Evolutionary conservation across 768 basidiomycete genomes (phyloP), one percentile per base, ranked within the genome.

Genomic region (Galerina sulciceps): DNA sequence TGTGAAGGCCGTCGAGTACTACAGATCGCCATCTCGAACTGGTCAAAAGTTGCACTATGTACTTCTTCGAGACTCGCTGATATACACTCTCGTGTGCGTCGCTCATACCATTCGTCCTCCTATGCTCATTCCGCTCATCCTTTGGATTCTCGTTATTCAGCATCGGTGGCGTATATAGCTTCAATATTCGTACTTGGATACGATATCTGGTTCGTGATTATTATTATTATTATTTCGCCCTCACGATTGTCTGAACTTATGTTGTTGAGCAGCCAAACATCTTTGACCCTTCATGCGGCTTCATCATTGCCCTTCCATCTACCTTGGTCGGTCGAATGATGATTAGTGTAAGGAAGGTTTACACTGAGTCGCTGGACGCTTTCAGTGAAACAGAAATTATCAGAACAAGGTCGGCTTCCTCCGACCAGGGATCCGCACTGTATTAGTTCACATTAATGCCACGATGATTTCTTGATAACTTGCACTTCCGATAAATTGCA

Each of bases 291-390:
- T 35, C 58, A 40, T 62, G 63, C 6, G 63, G 53, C 6, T 41
- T 62, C 17, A 59, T 60, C 1, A 48, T 67, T 15, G 63, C 63
- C 11, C n/a, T 63, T 34, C 66, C 66, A 2, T 63, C 50, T 38
- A 55, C 61, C 1, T 56, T 65, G 56, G 54, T 59, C 14, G 35
- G 59, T 46, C 55, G 61, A 15, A 47, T 65, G 57, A 61, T 67
- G 64, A 67, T 67, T 22, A 67, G 59, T 23, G 58, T 67, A 2
- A 56, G 66, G 35, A 60, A 56, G 41, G 55, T 58, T 20, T 42
- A 61, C 38, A 42, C 45, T 31, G 45, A 57, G 23, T 43, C 53
- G 34, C 43, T 49, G 15, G n/a, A 14, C 37, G 23, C 10, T 34
- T 45, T 38, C 23, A 45, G 18, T 22, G 42, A 55, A 36, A 34